phyloP scores from a whole-genome alignment of 108 stramenopile species.

The Schizochytrium sp. region DNA sequence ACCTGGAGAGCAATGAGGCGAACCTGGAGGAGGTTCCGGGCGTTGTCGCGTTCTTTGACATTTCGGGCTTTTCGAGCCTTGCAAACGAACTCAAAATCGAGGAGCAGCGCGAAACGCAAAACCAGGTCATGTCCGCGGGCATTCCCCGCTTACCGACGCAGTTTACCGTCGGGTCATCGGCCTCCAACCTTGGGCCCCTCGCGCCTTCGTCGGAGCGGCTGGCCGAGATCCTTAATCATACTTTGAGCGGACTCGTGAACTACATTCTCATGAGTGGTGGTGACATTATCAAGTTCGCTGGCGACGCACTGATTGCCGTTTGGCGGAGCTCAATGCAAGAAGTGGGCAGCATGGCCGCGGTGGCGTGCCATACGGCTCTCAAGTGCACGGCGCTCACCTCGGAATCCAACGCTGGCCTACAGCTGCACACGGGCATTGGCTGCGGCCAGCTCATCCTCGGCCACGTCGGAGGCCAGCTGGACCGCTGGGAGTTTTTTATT shows the following conservation, averaged over 20 bases:
- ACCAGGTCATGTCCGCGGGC: neutral
- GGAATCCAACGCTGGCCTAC: slow-evolving; percentile 14
- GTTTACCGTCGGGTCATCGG: neutral
- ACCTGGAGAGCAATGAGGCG: neutral
- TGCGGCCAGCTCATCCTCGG: slow-evolving; percentile 36
- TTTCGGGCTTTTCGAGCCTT: neutral
- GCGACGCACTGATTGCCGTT: slow-evolving; percentile 51
- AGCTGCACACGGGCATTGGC: slow-evolving; percentile 49
- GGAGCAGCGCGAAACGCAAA: neutral
- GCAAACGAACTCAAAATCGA: neutral
- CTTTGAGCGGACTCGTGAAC: slow-evolving; percentile 30
- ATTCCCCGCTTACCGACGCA: neutral
- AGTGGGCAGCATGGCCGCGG: slow-evolving; percentile 28
- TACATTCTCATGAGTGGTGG: slow-evolving; percentile 48
- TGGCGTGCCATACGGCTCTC: slow-evolving; percentile 43
- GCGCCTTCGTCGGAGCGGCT: neutral
- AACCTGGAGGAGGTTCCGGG: neutral
- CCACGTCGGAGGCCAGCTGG: slow-evolving; percentile 43
- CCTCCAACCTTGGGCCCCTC: neutral
- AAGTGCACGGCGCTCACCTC: slow-evolving; percentile 20
- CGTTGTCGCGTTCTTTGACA: neutral
- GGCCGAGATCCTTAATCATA: neutral
- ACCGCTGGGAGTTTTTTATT: slow-evolving; percentile 48
- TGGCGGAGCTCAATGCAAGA: slow-evolving; percentile 39
- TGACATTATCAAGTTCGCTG: slow-evolving; percentile 57